Percentiles rank a stretch among this genome's conserved stretches.
Conservation (phyloP, 495 filamentous ascomycete species). For the Lasiosphaeria ovina region DNA sequence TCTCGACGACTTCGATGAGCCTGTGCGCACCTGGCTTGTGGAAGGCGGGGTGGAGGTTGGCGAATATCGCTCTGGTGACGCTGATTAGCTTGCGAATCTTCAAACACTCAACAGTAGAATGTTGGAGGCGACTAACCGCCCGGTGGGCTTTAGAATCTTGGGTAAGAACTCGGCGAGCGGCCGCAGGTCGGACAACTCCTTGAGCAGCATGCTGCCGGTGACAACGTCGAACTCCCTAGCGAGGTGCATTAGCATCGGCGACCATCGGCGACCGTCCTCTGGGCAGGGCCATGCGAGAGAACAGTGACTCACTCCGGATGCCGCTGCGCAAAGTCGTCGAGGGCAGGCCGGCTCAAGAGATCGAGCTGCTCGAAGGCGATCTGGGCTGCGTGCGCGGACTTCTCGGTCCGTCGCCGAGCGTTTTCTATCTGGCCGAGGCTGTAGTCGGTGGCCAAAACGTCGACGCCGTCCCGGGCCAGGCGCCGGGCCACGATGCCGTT, state of each 20-base stretch:
- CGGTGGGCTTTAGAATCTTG: conserved; percentile 2
- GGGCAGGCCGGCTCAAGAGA: background rate
- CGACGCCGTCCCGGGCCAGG: conserved; percentile 1
- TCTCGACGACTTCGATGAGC: conserved; percentile 2
- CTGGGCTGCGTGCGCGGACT: background rate
- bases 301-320: background rate
- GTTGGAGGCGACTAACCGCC: background rate
- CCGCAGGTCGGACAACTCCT: conserved; percentile 3
- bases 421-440: conserved; percentile 1
- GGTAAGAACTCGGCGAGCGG: conserved; percentile 6
- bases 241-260: background rate
- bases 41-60: conserved; percentile 6
- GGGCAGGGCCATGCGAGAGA: background rate
- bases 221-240: conserved; percentile 3
- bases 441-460: conserved; percentile 3
- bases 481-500: conserved; percentile 3
- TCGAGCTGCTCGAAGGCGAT: background rate
- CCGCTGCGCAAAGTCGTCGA: conserved; percentile 1
- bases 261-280: background rate
- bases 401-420: background rate
- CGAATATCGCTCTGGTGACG: background rate
- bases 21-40: conserved; percentile 4
- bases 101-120: too few relatives aligned
- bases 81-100: background rate
- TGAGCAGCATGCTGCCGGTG: conserved; percentile 8